phyloP scores from a whole-genome alignment of 352 stramenopile species.

The Phytophthora multivora region DNA sequence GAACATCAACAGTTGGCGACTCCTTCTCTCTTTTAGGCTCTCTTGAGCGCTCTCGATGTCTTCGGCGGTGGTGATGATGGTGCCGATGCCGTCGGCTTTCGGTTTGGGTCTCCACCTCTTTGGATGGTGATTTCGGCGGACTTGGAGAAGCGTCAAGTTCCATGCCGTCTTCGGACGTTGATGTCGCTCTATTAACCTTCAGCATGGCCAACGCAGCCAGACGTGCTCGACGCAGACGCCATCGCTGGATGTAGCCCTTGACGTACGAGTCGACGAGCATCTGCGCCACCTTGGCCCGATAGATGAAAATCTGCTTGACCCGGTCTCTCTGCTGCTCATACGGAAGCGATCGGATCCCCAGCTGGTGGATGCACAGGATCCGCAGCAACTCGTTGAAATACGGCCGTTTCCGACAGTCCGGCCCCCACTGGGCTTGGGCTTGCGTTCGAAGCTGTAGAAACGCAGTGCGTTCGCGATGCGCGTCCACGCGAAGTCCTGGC shows the following conservation, averaged over 20 bases:
- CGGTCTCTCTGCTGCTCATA: slow-evolving; percentile 84
- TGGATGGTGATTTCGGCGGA: slow-evolving; percentile 15
- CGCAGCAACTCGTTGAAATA: slow-evolving; percentile 84
- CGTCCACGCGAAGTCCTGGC: slow-evolving; percentile 52
- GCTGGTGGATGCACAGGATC: slow-evolving; percentile 77
- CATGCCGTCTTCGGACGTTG: slow-evolving; percentile 14
- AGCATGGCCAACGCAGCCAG: slow-evolving; percentile 15
- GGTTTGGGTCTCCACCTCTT: slow-evolving; percentile 36
- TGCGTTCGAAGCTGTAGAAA: slow-evolving; percentile 79
- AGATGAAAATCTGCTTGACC: slow-evolving; percentile 88
- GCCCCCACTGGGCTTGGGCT: slow-evolving; percentile 58
- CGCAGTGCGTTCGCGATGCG: slow-evolving; percentile 42
- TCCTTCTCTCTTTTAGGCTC: slow-evolving; percentile 5
- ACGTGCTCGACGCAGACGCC: slow-evolving; percentile 37
- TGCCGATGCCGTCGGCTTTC: slow-evolving; percentile 17
- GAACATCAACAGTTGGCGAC: neutral
- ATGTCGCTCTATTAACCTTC: slow-evolving; percentile 28
- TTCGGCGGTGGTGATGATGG: slow-evolving; percentile 26
- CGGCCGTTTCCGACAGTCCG: slow-evolving; percentile 47
- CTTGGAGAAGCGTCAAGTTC: neutral
- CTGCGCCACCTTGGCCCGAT: slow-evolving; percentile 70
- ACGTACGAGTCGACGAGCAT: slow-evolving; percentile 79
- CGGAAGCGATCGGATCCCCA: slow-evolving; percentile 77
- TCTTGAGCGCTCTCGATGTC: slow-evolving; percentile 17
- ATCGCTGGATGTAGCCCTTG: slow-evolving; percentile 68